Evolutionary conservation across 352 stramenopile species (phyloP).

Genomic region (Globisporangium yorkense): DNA sequence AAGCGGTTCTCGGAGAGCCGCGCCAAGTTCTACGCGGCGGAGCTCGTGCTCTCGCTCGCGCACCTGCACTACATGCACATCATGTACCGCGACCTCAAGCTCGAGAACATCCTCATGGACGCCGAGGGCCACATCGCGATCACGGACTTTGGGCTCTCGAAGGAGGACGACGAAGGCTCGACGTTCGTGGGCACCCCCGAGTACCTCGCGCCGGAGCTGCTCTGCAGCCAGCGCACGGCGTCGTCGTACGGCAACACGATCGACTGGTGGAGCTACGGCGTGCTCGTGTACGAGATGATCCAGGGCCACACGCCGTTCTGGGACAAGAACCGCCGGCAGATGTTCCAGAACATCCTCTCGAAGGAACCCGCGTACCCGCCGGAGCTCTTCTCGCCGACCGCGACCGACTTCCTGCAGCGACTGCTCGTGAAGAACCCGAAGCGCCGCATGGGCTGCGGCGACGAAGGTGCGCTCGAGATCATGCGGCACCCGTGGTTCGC

Average conservation of each 20-base stretch:
- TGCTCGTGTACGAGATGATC: slow-evolving; percentile 88
- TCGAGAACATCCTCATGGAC: slow-evolving; percentile 89
- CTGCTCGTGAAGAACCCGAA: slow-evolving; percentile 74
- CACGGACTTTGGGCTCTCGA: slow-evolving; percentile 86
- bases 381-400: slow-evolving; percentile 59
- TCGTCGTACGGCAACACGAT: slow-evolving; percentile 82
- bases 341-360: slow-evolving; percentile 85
- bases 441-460: slow-evolving; percentile 55
- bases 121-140: slow-evolving; percentile 78
- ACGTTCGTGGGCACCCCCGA: slow-evolving; percentile 83
- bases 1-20: slow-evolving; percentile 62
- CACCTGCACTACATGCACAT: slow-evolving; percentile 87
- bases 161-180: slow-evolving; percentile 78
- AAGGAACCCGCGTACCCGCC: slow-evolving; percentile 58
- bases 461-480: slow-evolving; percentile 64
- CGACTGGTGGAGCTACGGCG: slow-evolving; percentile 86
- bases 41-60: slow-evolving; percentile 74
- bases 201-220: slow-evolving; percentile 79
- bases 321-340: slow-evolving; percentile 77
- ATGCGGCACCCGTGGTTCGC: slow-evolving; percentile 81
- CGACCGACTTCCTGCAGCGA: slow-evolving; percentile 59
- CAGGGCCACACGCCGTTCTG: slow-evolving; percentile 77
- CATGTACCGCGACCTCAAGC: slow-evolving; percentile 88
- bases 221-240: slow-evolving; percentile 64
- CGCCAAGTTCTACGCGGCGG: slow-evolving; percentile 81